phyloP scores from a whole-genome alignment of 2,329 filamentous ascomycete genomes.

The Dactylellina sp. region DNA sequence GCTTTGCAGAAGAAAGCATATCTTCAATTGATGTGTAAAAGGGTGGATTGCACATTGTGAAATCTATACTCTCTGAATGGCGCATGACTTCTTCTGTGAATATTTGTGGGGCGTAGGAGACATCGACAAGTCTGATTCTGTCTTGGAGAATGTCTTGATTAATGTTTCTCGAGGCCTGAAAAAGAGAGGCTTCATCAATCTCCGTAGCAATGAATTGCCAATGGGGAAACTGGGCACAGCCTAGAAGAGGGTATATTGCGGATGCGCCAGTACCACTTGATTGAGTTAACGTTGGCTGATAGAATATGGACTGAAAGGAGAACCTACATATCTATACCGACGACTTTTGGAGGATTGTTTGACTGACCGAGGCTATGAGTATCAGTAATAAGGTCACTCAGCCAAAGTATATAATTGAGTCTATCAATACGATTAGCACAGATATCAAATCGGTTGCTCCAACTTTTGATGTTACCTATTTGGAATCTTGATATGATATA shows the following conservation, averaged over 20 bases:
- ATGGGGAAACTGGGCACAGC: constrained; percentile 60
- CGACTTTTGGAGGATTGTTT: constrained; percentile 68
- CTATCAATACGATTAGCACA: constrained; percentile 65
- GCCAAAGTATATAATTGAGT: constrained; percentile 90
- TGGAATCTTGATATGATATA: constrained; percentile 46
- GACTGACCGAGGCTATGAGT: constrained; percentile 71
- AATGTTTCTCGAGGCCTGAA: constrained; percentile 36
- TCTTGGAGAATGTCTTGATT: constrained; percentile 21
- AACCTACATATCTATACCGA: constrained; percentile 78
- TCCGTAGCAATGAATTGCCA: constrained; percentile 46
- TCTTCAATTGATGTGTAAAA: constrained; percentile 85
- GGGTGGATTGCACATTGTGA: constrained; percentile 93
- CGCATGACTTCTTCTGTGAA: constrained; percentile 10
- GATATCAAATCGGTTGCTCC: not conserved
- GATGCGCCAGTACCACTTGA: constrained; percentile 84
- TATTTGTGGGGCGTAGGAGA: constrained; percentile 22
- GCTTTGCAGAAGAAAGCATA: constrained; percentile 73
- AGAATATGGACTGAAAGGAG: not conserved
- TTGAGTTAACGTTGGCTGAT: not conserved
- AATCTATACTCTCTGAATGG: constrained; percentile 71
- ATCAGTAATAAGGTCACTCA: constrained; percentile 75
- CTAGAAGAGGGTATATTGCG: constrained; percentile 89
- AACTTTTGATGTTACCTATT: constrained; percentile 55
- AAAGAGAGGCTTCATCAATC: constrained; percentile 52
- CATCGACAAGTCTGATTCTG: constrained; percentile 29